These are phyloP conservation scores for Glomus cerebriforme DNA, from an alignment of 192 early-diverging fungal genomes.

Conservation along the genomic window DNA sequence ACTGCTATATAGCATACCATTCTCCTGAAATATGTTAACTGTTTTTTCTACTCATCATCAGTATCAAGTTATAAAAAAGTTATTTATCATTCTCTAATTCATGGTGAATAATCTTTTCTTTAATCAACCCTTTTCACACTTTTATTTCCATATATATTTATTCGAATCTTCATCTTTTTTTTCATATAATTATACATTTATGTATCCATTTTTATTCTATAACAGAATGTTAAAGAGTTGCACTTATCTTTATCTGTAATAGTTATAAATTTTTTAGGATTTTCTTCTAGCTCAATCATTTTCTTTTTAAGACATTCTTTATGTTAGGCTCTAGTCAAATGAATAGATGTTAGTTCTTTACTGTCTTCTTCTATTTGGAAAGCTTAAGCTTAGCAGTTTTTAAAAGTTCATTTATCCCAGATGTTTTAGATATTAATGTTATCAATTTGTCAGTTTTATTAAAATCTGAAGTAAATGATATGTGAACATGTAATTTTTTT, in stretches of 20 bases:
- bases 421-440: background rate
- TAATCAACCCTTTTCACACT: no score
- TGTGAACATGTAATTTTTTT: no score
- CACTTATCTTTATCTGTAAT: conserved; percentile 14
- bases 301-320: background rate
- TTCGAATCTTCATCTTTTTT: no score
- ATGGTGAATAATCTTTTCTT: background rate
- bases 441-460: no score
- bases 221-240: background rate
- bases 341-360: background rate
- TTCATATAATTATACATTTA: background rate
- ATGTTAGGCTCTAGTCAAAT: background rate
- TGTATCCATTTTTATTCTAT: background rate
- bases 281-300: background rate
- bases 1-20: conserved; percentile 16
- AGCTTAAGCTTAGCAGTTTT: no score
- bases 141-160: no score
- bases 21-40: conserved; percentile 1
- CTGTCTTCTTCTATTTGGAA: no score
- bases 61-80: background rate
- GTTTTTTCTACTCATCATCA: background rate
- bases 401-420: background rate
- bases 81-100: background rate
- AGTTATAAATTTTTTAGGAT: conserved; percentile 12
- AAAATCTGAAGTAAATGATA: no score